Evolutionary conservation across 306 rosid species (phyloP).

Genomic region (Malus orientalis): DNA sequence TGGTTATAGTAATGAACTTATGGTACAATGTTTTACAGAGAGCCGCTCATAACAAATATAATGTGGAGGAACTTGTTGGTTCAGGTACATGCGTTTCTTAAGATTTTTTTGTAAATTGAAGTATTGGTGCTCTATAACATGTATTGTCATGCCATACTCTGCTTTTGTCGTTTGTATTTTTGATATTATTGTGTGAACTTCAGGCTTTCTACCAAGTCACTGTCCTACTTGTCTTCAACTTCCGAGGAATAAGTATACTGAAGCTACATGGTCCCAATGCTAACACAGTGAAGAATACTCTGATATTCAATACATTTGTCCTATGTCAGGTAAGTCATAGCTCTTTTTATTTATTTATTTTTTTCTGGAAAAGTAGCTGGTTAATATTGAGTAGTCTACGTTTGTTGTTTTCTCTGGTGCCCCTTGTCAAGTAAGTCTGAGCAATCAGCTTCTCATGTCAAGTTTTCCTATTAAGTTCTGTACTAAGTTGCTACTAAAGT

Average conservation of each 20-base stretch:
- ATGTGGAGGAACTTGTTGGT: conserved; percentile 93
- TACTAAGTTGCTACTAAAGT: not conserved
- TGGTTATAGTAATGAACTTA: not conserved
- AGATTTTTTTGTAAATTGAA: too few species aligned
- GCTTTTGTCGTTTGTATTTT: not conserved
- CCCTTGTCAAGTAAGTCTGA: not conserved
- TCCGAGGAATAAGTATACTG: conserved; percentile 51
- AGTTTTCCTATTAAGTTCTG: not conserved
- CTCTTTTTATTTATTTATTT: too few species aligned
- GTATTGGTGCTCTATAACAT: not conserved
- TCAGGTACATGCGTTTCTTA: conserved; percentile 41
- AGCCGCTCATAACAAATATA: conserved; percentile 80
- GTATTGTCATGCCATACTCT: not conserved
- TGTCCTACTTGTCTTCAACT: conserved; percentile 73
- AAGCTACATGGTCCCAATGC: conserved; percentile 30
- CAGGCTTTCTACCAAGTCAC: conserved; percentile 79
- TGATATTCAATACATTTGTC: conserved; percentile 92
- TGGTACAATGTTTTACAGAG: conserved; percentile 39
- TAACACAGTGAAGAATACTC: conserved; percentile 61
- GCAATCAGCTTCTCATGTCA: not conserved
- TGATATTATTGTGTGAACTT: not conserved
- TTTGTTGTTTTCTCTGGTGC: not conserved
- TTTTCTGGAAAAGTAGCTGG: not conserved
- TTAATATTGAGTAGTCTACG: not conserved
- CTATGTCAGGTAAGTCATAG: conserved; percentile 70